These are phyloP conservation scores for Endocarpon pusillum DNA, from an alignment of 495 filamentous ascomycete species.

Conservation along the genomic window DNA sequence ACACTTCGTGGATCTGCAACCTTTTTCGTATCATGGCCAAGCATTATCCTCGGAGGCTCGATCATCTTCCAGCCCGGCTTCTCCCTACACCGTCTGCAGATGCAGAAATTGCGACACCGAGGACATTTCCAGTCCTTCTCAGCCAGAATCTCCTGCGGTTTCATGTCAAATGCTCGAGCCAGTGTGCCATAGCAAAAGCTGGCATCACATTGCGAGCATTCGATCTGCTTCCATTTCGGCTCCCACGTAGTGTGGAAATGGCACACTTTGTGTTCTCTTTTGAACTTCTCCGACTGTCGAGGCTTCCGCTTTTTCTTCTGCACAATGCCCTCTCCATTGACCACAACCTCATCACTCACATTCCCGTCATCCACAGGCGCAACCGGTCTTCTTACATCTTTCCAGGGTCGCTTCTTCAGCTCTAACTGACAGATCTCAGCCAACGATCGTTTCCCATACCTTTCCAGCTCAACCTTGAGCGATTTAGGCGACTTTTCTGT, in stretches of 20 bases:
- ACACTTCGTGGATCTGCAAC: constrained; percentile 80
- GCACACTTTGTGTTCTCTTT: constrained; percentile 36
- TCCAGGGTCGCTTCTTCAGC: constrained; percentile 50
- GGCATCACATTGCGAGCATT: constrained; percentile 54
- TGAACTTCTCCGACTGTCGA: constrained; percentile 20
- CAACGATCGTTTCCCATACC: constrained; percentile 50
- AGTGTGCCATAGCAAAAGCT: constrained; percentile 79
- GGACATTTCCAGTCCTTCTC: constrained; percentile 72
- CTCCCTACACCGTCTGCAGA: constrained; percentile 57
- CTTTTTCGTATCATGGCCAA: constrained; percentile 77
- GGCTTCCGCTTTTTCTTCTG: constrained; percentile 32
- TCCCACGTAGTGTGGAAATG: constrained; percentile 69
- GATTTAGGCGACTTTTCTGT: constrained; percentile 43
- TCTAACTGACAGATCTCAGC: constrained; percentile 86
- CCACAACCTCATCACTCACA: constrained; percentile 18
- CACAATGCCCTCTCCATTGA: constrained; percentile 22
- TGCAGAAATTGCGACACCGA: constrained; percentile 68
- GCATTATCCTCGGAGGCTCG: constrained; percentile 61
- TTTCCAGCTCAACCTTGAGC: constrained; percentile 44
- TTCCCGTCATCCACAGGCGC: constrained; percentile 15
- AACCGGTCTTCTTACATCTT: constrained; percentile 32
- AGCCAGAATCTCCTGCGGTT: constrained; percentile 64
- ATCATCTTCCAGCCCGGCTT: constrained; percentile 47
- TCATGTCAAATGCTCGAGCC: constrained; percentile 74
- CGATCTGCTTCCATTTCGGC: constrained; percentile 60